Conservation (phyloP, 768 basidiomycete species). For the Leccinum pellstonianum region DNA sequence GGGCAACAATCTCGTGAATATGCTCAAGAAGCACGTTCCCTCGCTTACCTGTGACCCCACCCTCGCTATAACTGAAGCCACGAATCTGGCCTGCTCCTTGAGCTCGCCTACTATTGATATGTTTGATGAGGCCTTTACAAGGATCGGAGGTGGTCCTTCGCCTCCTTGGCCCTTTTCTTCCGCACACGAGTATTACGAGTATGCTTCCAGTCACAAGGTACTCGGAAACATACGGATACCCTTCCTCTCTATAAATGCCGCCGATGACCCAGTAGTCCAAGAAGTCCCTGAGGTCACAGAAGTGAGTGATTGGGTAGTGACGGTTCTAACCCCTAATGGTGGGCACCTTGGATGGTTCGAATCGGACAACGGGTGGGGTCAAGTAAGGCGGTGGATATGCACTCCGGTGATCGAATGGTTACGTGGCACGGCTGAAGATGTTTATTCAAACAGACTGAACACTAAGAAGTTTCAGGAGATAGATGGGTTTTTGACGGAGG, state of each 20-base stretch:
- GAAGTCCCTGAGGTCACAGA: conserved; percentile 57
- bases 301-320: conserved; percentile 53
- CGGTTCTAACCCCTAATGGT: conserved; percentile 61
- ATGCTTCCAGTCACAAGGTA: conserved; percentile 60
- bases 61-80: conserved; percentile 48
- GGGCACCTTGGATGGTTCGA: conserved; percentile 89
- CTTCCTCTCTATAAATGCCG: conserved; percentile 71
- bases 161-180: conserved; percentile 51
- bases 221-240: conserved; percentile 65
- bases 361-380: conserved; percentile 36
- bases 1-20: conserved; percentile 66
- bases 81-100: conserved; percentile 43
- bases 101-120: conserved; percentile 54
- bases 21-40: conserved; percentile 52
- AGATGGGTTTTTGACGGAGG: conserved; percentile 63
- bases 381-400: conserved; percentile 58
- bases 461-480: conserved; percentile 42
- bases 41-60: conserved; percentile 50
- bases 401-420: conserved; percentile 74
- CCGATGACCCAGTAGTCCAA: conserved; percentile 74
- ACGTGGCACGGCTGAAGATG: conserved; percentile 51
- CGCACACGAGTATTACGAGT: conserved; percentile 47
- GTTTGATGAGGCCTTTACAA: conserved; percentile 64
- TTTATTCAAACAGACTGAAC: conserved; percentile 38
- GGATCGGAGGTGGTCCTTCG: conserved; percentile 66